Conservation (phyloP, 2,329 filamentous ascomycete species). For the Trichoderma polysporum region DNA sequence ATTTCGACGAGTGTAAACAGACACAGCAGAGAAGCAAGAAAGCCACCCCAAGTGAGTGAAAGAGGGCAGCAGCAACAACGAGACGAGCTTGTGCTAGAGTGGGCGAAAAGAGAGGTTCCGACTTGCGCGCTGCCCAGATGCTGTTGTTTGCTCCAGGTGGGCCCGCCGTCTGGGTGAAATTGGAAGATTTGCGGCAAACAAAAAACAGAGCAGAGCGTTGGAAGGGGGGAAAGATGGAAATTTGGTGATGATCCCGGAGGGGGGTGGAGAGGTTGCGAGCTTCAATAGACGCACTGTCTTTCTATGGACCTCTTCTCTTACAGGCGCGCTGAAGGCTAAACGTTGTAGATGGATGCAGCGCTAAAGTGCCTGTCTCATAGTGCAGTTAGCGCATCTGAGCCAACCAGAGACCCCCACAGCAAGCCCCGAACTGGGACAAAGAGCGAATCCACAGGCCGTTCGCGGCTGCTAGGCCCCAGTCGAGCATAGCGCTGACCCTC, state of each 20-base stretch:
- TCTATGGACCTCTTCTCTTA: not conserved
- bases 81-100: not conserved
- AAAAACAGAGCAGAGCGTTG: not conserved
- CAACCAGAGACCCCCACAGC: slow-evolving; percentile 7
- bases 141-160: slow-evolving; percentile 14
- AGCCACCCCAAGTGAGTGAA: not conserved
- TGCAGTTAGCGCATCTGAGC: slow-evolving; percentile 13
- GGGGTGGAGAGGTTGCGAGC: not conserved
- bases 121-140: not conserved
- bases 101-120: not conserved
- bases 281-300: not conserved
- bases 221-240: slow-evolving; percentile 9
- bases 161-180: slow-evolving; percentile 16
- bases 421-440: not conserved
- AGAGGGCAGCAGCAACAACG: not conserved
- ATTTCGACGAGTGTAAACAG: not conserved
- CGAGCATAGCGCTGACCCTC: slow-evolving; percentile 16
- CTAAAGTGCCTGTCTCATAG: slow-evolving; percentile 6
- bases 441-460: slow-evolving; percentile 12
- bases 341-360: slow-evolving; percentile 16
- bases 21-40: not conserved
- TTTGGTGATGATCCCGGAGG: slow-evolving; percentile 7
- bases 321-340: slow-evolving; percentile 3
- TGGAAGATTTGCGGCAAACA: slow-evolving; percentile 2
- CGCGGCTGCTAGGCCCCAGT: slow-evolving; percentile 12